Evolutionary conservation across 2,329 filamentous ascomycete genomes (phyloP).

Genomic region (Verticillium isaacii): DNA sequence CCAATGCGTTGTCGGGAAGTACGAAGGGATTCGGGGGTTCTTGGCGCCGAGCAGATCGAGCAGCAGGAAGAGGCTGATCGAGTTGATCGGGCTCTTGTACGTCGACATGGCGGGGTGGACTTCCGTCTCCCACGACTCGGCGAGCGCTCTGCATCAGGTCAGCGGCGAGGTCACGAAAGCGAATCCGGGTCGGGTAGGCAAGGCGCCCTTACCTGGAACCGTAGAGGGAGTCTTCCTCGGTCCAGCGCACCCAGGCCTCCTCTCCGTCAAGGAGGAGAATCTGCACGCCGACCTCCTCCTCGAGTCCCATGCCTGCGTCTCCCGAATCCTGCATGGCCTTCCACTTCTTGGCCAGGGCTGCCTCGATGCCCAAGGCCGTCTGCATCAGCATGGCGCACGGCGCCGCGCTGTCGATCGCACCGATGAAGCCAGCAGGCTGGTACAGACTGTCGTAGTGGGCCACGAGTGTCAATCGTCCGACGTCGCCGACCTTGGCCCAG

Average conservation of each 20-base stretch:
- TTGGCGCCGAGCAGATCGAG: constrained; percentile 78
- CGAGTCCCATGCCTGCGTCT: constrained; percentile 48
- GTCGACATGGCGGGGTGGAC: constrained; percentile 67
- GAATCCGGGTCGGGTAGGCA: too few relatives aligned
- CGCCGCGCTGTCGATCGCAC: constrained; percentile 88
- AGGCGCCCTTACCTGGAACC: constrained; percentile 60
- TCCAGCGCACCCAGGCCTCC: constrained; percentile 84
- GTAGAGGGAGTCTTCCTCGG: constrained; percentile 77
- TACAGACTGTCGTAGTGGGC: constrained; percentile 92
- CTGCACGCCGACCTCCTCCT: constrained; percentile 79
- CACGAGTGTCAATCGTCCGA: constrained; percentile 77
- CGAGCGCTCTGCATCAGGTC: constrained; percentile 55
- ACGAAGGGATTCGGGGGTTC: constrained; percentile 71
- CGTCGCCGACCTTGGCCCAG: constrained; percentile 68
- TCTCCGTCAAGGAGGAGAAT: constrained; percentile 90
- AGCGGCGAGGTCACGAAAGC: neutral
- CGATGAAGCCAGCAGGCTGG: constrained; percentile 79
- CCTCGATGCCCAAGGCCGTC: constrained; percentile 74
- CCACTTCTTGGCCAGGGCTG: constrained; percentile 78
- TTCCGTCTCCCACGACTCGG: constrained; percentile 72
- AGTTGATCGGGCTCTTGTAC: constrained; percentile 67
- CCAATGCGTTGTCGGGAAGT: constrained; percentile 90
- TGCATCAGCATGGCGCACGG: constrained; percentile 94
- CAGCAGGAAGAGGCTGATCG: constrained; percentile 86
- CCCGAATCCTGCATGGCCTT: constrained; percentile 60